Base-by-base conservation (phyloP, 1,139 yeast species). In the Protomyces pachydermus region DNA sequence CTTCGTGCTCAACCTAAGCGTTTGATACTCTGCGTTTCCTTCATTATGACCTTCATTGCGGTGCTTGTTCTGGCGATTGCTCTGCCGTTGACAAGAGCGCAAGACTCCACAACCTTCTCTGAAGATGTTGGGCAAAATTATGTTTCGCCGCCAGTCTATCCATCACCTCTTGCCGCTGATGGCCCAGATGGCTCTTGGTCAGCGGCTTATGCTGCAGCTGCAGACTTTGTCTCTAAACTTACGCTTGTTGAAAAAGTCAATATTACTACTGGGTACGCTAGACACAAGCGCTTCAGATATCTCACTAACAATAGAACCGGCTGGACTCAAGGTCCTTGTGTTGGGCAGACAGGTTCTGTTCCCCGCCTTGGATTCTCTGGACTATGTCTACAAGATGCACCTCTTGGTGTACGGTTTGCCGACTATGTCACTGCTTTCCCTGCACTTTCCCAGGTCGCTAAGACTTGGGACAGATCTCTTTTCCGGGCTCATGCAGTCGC, bases 341-440 rank as follows among this genome's bases (percentile, higher is more conserved):
- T 83, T 20, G 88, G 88, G 2, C 83, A 82, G 70, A 83, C 88
- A 0, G 88, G 87, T 0, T 76, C 82, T 18, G 80, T 84, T 54
- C 84, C 84, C 28, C 74, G 87, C 35, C 74, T 84, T 46, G 83
- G 82, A 10, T 81, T 84, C 66, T 82, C 84, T 1, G 78, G 81
- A n/a, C 72, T 84, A 14, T 84, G 88, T 69, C 75, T 84, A 37
- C 88, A 84, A 70, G 88, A 85, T 74, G 87, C 87, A 2, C 86
- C 87, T 1, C 79, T 82, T 66, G 88, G 88, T 9, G 83, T 84
- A 32, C 76, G 87, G 66, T 78, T 78, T 65, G 80, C 87, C 3
- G 87, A 84, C 71, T 80, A 81, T 68, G 81, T 80, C 32, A 81
- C 86, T 1, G 80, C 80, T 61, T 84, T 80, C 68, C 87, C 88